Percentiles rank a stretch among this genome's conserved stretches.
Conservation (phyloP, 225 moss, liverwort and hornwort genomes). For the Polytrichum formosum region DNA sequence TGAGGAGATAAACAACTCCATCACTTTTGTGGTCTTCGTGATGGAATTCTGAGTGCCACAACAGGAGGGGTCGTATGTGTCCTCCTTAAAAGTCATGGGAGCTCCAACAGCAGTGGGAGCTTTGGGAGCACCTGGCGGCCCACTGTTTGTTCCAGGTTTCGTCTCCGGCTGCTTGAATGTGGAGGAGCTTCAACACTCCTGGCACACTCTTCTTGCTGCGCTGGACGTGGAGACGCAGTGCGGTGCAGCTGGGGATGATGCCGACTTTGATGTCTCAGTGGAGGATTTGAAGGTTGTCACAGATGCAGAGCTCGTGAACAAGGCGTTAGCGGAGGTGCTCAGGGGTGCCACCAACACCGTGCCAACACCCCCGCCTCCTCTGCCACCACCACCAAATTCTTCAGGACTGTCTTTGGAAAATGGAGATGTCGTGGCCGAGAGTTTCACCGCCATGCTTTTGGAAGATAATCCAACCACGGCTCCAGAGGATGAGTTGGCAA, state of each 20-base stretch:
- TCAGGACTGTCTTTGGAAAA: conserved; percentile 3
- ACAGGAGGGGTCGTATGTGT: too few species aligned
- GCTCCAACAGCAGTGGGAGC: conserved; percentile 40
- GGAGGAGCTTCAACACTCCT: conserved; percentile 61
- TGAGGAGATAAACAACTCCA: too few species aligned
- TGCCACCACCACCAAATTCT: too few species aligned
- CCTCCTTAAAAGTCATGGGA: too few species aligned
- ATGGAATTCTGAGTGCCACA: too few species aligned
- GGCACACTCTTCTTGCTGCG: conserved; percentile 62
- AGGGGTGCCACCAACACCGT: conserved; percentile 11
- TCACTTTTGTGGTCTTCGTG: too few species aligned
- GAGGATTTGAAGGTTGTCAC: conserved; percentile 87
- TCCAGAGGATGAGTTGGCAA: conserved; percentile 3
- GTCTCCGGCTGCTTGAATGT: conserved; percentile 76
- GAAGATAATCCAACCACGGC: conserved; percentile 24
- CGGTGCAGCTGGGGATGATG: conserved; percentile 20
- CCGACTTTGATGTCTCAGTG: conserved; percentile 43
- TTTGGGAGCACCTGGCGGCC: conserved; percentile 75
- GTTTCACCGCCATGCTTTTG: conserved; percentile 20
- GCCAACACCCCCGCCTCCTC: conserved; percentile 3
- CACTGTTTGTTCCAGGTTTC: conserved; percentile 78
- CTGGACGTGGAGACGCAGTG: conserved; percentile 28
- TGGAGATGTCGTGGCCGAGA: conserved; percentile 5
- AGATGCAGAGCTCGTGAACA: conserved; percentile 81
- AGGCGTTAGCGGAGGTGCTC: conserved; percentile 83